These are phyloP conservation scores for Suillus occidentalis DNA, from an alignment of 768 basidiomycete species.

Conservation along the genomic window DNA sequence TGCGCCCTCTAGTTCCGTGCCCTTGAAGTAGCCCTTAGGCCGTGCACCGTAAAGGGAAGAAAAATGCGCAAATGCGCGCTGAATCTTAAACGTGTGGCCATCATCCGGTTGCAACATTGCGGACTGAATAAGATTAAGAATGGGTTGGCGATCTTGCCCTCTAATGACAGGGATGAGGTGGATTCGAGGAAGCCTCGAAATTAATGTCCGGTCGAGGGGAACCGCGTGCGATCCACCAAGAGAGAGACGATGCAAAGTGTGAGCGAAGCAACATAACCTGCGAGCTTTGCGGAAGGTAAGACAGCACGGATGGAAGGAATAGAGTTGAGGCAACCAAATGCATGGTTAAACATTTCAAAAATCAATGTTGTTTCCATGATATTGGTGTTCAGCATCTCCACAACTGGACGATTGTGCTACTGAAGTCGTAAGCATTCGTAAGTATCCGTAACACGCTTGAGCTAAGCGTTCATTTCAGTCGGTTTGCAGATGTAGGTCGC, in stretches of 20 bases:
- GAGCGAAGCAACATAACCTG: slow-evolving; percentile 29
- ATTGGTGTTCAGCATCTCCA: too few species aligned
- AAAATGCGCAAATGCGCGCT: slow-evolving; percentile 31
- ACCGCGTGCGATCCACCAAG: slow-evolving; percentile 31
- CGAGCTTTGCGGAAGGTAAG: slow-evolving; percentile 15
- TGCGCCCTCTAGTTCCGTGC: too few species aligned
- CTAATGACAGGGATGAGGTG: slow-evolving; percentile 10
- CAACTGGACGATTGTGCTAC: too few species aligned
- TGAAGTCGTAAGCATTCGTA: too few species aligned
- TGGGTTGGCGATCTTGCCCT: slow-evolving; percentile 28
- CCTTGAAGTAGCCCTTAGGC: too few species aligned
- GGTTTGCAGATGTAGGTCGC: too few species aligned
- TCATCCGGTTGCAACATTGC: slow-evolving; percentile 34
- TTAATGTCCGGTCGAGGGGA: slow-evolving; percentile 31
- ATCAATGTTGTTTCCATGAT: background rate
- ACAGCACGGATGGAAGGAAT: slow-evolving; percentile 27
- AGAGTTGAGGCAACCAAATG: slow-evolving; percentile 31
- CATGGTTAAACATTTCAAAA: slow-evolving; percentile 15
- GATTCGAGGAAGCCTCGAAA: slow-evolving; percentile 28
- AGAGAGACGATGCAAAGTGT: slow-evolving; percentile 24
- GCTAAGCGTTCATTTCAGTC: too few species aligned
- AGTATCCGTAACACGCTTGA: too few species aligned
- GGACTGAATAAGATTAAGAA: slow-evolving; percentile 41
- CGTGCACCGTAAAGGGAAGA: slow-evolving; percentile 13
- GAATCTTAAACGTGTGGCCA: slow-evolving; percentile 34